Base-by-base conservation (phyloP, 768 basidiomycete species). In the Neoboletus magnificus region DNA sequence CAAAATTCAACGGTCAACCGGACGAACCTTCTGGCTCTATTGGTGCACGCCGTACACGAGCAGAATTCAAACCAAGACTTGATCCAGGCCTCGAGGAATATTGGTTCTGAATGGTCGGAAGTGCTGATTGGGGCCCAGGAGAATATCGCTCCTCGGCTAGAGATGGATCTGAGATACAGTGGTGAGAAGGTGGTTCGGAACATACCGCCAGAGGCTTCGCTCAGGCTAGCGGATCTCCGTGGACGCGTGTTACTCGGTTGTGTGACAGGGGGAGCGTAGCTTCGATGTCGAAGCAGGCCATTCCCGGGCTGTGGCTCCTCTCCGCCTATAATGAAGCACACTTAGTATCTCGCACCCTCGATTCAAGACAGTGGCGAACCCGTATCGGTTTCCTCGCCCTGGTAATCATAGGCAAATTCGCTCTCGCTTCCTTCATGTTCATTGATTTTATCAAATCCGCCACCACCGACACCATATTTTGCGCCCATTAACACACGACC, bases 141-240 rank as follows among this genome's bases (percentile, higher is more conserved):
- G 71, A 71, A 18, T 54, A 16, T 7, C 66, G 62, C 48, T 73
- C 67, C 42, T 68, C 69, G 50, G 64, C 72, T 64, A 50, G 49
- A 54, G 39, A 50, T 58, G 47, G 55, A 59, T 49, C 35, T 59
- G 57, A 57, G 52, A 62, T 61, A 50, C 63, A 71, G 43, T 71
- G 68, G n/a, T 61, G 58, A 40, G 66, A 66, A 50, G 53, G 59
- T 59, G 47, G 7, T 20, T 47, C n/a, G 46, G 52, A 71, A 75
- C 58, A 40, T 57, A 63, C 63, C 62, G 30, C 58, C 59, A 53
- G 65, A 65, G 29, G 84, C 82, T 65, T 90, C 87, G 63, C 87
- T 90, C 48, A 91, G 73, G 67, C 88, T 89, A 16, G 86, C 86
- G n/a, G 88, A 90, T 52, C 89, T 79, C 54, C 89, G 76, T 47